These are phyloP conservation scores for Marasmius oreades DNA, from an alignment of 1,284 basidiomycete genomes.

Conservation along the genomic window DNA sequence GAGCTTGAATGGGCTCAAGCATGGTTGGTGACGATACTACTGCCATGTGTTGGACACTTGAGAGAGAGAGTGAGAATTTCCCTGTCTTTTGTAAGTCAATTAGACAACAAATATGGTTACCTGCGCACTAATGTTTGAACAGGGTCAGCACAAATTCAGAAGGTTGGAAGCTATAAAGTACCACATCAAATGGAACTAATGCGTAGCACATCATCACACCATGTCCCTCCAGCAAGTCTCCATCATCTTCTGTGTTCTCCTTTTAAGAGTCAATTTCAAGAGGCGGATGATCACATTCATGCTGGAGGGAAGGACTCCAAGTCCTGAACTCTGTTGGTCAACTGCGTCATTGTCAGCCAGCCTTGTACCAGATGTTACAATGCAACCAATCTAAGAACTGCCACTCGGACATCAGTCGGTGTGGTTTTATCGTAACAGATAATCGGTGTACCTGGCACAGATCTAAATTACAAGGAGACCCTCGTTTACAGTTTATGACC, in stretches of 20 bases:
- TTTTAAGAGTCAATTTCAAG: constrained; percentile 26
- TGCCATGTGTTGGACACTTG: too few relatives aligned
- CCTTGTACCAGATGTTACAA: constrained; percentile 45
- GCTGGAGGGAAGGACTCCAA: constrained; percentile 36
- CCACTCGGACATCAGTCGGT: constrained; percentile 58
- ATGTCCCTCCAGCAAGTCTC: constrained; percentile 52
- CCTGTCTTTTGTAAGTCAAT: constrained; percentile 36
- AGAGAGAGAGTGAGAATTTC: too few relatives aligned
- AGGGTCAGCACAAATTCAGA: constrained; percentile 55
- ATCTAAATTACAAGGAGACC: constrained; percentile 36
- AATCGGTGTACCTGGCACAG: constrained; percentile 48
- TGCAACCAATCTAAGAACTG: constrained; percentile 39
- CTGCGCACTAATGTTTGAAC: constrained; percentile 11
- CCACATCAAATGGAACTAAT: constrained; percentile 3
- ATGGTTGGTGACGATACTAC: too few relatives aligned
- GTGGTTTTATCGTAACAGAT: constrained; percentile 30
- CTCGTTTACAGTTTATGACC: constrained; percentile 15
- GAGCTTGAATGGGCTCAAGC: too few relatives aligned
- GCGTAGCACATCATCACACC: constrained; percentile 42
- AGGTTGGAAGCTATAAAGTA: constrained; percentile 26
- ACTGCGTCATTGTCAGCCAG: constrained; percentile 58
- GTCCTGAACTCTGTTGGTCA: constrained; percentile 47
- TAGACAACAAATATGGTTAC: background rate
- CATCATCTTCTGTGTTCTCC: background rate
- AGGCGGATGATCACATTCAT: constrained; percentile 56